A percentile compares a stretch with the other conserved stretches of the same genome.
Evolutionary conservation across 495 filamentous ascomycete species (phyloP).

Genomic region (Penicillium odoratum): DNA sequence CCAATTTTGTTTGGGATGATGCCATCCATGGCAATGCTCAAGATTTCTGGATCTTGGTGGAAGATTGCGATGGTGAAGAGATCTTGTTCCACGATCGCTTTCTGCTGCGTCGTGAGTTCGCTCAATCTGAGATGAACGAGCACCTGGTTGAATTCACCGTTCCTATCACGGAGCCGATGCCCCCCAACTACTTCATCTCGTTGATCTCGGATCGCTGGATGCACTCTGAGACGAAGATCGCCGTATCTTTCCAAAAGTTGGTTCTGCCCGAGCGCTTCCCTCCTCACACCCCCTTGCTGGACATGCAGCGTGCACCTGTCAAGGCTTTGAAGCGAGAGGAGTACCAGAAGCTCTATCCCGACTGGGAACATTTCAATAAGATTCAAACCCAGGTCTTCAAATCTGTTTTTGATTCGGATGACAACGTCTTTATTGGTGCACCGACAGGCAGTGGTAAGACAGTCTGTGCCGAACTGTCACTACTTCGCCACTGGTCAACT

Average conservation of each 20-base stretch:
- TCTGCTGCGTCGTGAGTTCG: constrained; percentile 83
- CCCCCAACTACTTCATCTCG: constrained; percentile 96
- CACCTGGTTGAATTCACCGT: constrained; percentile 98
- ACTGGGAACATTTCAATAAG: constrained; percentile 92
- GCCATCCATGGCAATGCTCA: constrained; percentile 82
- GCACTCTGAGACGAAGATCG: constrained; percentile 92
- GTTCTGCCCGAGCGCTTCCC: constrained; percentile 95
- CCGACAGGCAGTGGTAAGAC: constrained; percentile 96
- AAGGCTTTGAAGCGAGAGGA: constrained; percentile 84
- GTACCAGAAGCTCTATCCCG: constrained; percentile 76
- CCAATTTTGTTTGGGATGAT: constrained; percentile 96
- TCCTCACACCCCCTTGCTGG: constrained; percentile 84
- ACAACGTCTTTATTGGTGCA: constrained; percentile 88
- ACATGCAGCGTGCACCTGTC: constrained; percentile 87
- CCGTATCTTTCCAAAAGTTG: constrained; percentile 91
- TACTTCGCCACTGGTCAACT: constrained; percentile 82
- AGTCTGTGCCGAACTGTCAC: constrained; percentile 90
- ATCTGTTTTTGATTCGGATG: constrained; percentile 82
- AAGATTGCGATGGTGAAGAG: constrained; percentile 96
- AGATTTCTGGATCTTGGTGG: constrained; percentile 94
- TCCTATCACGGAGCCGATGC: constrained; percentile 95
- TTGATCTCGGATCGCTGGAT: constrained; percentile 96
- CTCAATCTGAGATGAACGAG: constrained; percentile 77
- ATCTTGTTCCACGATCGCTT: constrained; percentile 97
- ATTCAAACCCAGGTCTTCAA: constrained; percentile 97